Evolutionary conservation across 768 basidiomycete genomes (phyloP), one percentile per base, ranked within the genome.

Genomic region (Rhizopogon vesiculosus): DNA sequence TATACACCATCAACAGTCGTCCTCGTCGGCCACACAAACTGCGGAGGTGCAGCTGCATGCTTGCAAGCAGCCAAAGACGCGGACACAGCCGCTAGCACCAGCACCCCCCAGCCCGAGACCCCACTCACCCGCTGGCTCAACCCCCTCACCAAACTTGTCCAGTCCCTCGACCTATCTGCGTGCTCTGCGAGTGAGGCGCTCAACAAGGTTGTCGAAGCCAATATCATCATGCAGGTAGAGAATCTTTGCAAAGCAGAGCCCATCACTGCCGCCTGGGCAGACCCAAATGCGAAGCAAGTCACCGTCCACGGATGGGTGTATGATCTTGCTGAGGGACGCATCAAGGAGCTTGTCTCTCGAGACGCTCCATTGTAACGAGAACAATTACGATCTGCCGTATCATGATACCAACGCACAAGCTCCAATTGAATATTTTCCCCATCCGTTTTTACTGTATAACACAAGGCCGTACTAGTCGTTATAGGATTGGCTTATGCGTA

Each of bases 11-110:
- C 38, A 19, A 1, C 63, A 92, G 90, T 95, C 57, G 74, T 91
- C 58, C 74, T 95, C 62, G 89, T 87, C 25, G 93, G 93, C 16
- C 93, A 96, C 67, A 84, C 86, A 10, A 75, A 83, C 54, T 96
- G 93, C 66, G 93, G 91, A 53, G 93, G 93, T 51, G 87, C 82
- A 3, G 67, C 72, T 0, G 84, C 86, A 5, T 83, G 83, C 48
- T 70, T 82, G 41, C 62, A 66, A 0, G 79, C 82, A 42, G 76
- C 73, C 35, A 69, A 73, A 54, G 70, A 68, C n/a, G 64, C 71
- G 13, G 53, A 68, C n/a, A 64, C 71, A 15, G 53, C 60, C 7
- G 61, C 75, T 49, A 13, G 45, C 42, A 1, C 31, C 10, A 2
- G 31, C 31, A 25, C 29, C 28, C 57, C 68, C 16, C 58, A 76